phyloP scores from a whole-genome alignment of 805 yeast genomes.

The Metschnikowia cubensis region DNA sequence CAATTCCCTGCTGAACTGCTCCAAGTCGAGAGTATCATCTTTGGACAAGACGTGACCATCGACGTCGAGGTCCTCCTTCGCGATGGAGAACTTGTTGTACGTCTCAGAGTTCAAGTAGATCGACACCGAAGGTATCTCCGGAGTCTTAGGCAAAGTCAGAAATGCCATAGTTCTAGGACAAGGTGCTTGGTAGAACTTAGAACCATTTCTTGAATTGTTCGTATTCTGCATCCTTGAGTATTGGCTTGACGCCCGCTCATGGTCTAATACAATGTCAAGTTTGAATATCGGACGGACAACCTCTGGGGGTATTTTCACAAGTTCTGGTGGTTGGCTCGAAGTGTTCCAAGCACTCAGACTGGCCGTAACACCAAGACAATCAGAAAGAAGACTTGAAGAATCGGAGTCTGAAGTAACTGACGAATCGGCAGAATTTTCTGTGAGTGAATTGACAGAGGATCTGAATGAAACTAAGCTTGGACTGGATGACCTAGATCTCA shows the following conservation, averaged over 20 bases:
- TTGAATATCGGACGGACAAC: constrained; percentile 42
- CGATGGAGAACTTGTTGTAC: constrained; percentile 26
- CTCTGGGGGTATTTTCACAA: constrained; percentile 42
- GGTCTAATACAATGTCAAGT: constrained; percentile 44
- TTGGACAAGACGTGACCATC: constrained; percentile 13
- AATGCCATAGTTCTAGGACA: constrained; percentile 2
- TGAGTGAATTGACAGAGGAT: constrained; percentile 34
- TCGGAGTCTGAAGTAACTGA: constrained; percentile 30
- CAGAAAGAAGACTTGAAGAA: constrained; percentile 17
- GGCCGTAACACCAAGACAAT: constrained; percentile 16
- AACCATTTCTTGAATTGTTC: constrained; percentile 4
- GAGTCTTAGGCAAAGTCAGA: constrained; percentile 13
- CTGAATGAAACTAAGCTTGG: constrained; percentile 37
- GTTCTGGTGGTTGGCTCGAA: constrained; percentile 39
- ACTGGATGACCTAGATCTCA: constrained; percentile 32
- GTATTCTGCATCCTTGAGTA: constrained; percentile 14
- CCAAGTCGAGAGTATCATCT: constrained; percentile 8
- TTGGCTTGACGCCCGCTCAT: constrained; percentile 35
- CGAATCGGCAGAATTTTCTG: constrained; percentile 32
- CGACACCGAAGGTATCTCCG: constrained; percentile 14
- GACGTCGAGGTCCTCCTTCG: constrained; percentile 18
- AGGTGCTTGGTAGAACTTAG: constrained; percentile 8
- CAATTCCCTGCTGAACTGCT: constrained; percentile 2
- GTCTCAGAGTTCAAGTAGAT: constrained; percentile 24
- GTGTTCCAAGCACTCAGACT: constrained; percentile 9